Base-by-base conservation (phyloP, 805 yeast species). In the Yarrowia sp. region DNA sequence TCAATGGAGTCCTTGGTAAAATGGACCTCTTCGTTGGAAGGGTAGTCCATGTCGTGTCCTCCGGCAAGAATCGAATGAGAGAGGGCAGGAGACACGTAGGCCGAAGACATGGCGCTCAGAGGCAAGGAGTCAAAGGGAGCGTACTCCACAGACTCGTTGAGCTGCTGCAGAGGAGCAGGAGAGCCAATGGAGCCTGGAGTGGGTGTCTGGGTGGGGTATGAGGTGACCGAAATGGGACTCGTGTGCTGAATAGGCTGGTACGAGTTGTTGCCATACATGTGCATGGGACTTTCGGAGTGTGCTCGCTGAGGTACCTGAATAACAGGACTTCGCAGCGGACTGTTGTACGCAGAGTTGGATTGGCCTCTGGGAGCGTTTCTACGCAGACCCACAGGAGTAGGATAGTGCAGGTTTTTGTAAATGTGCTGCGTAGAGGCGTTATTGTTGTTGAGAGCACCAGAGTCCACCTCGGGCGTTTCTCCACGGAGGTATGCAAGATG, bases 111-210 rank as follows among this genome's bases (percentile, higher is more conserved):
- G 22, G 61, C 61, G 14, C 63, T 43, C 40, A 58, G 21, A 4
- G 63, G 63, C 32, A 58, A 9, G 4, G 51, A 14, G 22, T 41
- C 63, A 6, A 58, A 58, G 3, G 63, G 63, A 7, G 63, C 63
- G 24, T 58, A 43, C n/a, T 41, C 63, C 26, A 41, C 32, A 7
- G 38, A 6, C 32, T 58, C 51, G 41, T 58, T 58, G 51, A 58
- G 63, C 51, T 58, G 63, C 40, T 43, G 49, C 40, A 58, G 17
- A 2, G 63, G 63, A 12, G 49, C 63, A 30, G 63, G 61, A 7
- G 61, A 54, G 7, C 61, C 61, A 8, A 38, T 54, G 33, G 61
- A 38, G 26, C 61, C 61, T 10, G 61, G 61, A 24, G 61, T 54
- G 10, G 61, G 61, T 8, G 61, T 54, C 61, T 54, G 61, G 7